Percentiles rank a stretch among this genome's conserved stretches.
Conservation (phyloP, 805 yeast species). For the Ogataea ramenticola region DNA sequence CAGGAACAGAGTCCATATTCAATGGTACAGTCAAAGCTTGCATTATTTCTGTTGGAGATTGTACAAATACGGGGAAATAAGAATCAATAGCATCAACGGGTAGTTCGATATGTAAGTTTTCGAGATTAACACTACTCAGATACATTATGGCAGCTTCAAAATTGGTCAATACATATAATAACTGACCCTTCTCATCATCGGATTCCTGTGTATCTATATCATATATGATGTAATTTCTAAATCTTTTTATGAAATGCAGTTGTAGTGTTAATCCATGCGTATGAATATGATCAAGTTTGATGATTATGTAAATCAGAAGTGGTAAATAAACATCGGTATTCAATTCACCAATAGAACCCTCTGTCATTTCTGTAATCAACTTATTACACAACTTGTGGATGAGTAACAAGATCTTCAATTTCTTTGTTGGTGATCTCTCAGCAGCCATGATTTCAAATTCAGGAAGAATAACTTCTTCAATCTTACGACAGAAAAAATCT, state of each 20-base stretch:
- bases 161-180: conserved; percentile 28
- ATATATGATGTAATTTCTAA: conserved; percentile 22
- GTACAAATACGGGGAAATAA: conserved; percentile 3
- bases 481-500: conserved; percentile 11
- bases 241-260: conserved; percentile 26
- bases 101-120: conserved; percentile 21
- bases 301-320: conserved; percentile 24
- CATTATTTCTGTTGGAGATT: conserved; percentile 1
- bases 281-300: conserved; percentile 22
- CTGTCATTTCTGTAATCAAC: conserved; percentile 15
- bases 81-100: conserved; percentile 6
- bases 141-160: conserved; percentile 30
- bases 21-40: conserved; percentile 14
- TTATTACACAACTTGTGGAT: conserved; percentile 23
- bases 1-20: conserved; percentile 20
- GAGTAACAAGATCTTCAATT: conserved; percentile 22
- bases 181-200: conserved; percentile 22
- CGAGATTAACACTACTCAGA: conserved; percentile 23
- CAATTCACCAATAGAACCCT: conserved; percentile 7
- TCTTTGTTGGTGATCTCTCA: conserved; percentile 27
- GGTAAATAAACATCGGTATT: conserved; percentile 30
- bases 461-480: conserved; percentile 20
- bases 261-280: conserved; percentile 24
- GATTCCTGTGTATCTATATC: conserved; percentile 8
- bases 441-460: conserved; percentile 25